Evolutionary conservation across 2,329 filamentous ascomycete species (phyloP).

Genomic region (Aureobasidium vineae): DNA sequence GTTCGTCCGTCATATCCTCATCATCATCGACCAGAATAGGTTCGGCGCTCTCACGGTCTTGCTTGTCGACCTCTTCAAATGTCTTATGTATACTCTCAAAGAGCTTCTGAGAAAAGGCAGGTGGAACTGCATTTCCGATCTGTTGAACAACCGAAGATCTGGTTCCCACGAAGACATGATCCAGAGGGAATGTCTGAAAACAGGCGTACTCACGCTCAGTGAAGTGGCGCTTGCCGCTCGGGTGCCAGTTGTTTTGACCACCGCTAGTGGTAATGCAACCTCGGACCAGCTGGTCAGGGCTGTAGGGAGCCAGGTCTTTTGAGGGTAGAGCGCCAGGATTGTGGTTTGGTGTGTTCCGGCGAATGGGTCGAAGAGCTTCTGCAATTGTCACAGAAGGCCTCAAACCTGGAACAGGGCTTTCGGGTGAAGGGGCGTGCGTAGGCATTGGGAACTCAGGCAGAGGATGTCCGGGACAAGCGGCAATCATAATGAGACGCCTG

Average conservation of each 20-base stretch:
- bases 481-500: conserved; percentile 53
- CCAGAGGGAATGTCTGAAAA: conserved; percentile 66
- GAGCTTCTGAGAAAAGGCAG: conserved; percentile 40
- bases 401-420: conserved; percentile 30
- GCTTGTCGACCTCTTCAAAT: conserved; percentile 9
- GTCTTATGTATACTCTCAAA: conserved; percentile 23
- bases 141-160: conserved; percentile 54
- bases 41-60: neutral
- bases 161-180: conserved; percentile 56
- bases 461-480: conserved; percentile 63
- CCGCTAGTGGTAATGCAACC: conserved; percentile 63
- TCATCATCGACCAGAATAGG: conserved; percentile 5
- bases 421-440: conserved; percentile 32
- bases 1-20: conserved; percentile 3
- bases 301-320: conserved; percentile 41
- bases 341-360: conserved; percentile 36
- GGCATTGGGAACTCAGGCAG: conserved; percentile 63
- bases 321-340: conserved; percentile 45
- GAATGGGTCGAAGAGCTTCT: conserved; percentile 45
- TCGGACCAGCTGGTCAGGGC: conserved; percentile 50
- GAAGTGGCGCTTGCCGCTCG: conserved; percentile 60
- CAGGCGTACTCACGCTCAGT: conserved; percentile 67
- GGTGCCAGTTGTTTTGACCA: conserved; percentile 64
- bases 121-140: conserved; percentile 78
- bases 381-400: conserved; percentile 44